Base-by-base conservation (phyloP, 139 green algal species). In the Closterium sp. region DNA sequence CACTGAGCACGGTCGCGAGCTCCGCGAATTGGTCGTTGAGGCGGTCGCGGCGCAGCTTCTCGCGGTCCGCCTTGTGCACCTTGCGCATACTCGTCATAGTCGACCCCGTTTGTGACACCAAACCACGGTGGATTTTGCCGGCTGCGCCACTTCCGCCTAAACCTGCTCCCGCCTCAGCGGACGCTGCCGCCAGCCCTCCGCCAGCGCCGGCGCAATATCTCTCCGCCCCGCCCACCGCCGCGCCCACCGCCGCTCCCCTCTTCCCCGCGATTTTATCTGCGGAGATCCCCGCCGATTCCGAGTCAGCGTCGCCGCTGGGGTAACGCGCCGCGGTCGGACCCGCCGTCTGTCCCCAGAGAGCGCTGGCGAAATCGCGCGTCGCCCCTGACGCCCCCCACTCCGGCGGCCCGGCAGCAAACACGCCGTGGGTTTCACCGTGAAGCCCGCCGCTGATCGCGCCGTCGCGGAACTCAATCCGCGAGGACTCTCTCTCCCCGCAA, bases 21-120 rank as follows among this genome's bases (percentile, higher is more conserved):
- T 94, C 91, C 13, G 22, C 29, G 2, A 94, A 94, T 30, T 92
- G 88, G 19, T 94, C 91, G 62, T 94, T 94, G 27, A 94, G 91
- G 19, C 38, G 31, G 89, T 94, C 91, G 85, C 91, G 88, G 70
- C 91, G 88, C 34, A 94, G 27, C 88, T 94, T 94, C 89, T 94
- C 91, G 22, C 91, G 88, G 89, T 94, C 89, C 45, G 91, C 91
- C 45, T 94, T 94, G 89, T 92, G 90, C 30, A 93, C 11, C 87
- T 93, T 93, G 5, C 90, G 87, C 87, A 88, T 90, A 79, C 17
- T 70, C 50, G 34, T 42, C 34, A 42, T 38, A 38, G 32, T 38
- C 32, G 84, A 29, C 28, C 28, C 84, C 29, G 84, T 29, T 30
- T 7, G 84, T 87, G 84, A 3, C 84, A 31, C 28, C 10, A 31